Evolutionary conservation across 208 protist genomes (phyloP).

Genomic region (Trypanosoma rangeli): DNA sequence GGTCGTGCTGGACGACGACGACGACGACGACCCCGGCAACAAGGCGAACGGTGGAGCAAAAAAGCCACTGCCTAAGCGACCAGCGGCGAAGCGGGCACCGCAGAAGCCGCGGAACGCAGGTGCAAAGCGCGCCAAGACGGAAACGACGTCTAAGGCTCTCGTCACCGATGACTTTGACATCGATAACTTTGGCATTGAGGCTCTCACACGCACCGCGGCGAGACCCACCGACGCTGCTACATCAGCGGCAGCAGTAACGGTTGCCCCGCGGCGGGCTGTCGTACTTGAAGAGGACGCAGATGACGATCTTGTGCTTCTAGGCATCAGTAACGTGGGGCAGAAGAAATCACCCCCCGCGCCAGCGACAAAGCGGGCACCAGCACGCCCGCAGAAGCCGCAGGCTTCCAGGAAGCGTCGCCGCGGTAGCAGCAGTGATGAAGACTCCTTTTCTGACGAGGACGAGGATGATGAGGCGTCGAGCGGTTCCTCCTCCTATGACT

Average conservation of each 20-base stretch:
- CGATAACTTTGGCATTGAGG: conserved; percentile 79
- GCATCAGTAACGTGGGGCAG: neutral
- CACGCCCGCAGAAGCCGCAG: neutral
- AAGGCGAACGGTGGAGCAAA: conserved; percentile 9
- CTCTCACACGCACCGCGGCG: conserved; percentile 29
- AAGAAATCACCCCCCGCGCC: neutral
- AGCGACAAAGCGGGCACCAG: conserved; percentile 5
- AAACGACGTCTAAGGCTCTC: conserved; percentile 7
- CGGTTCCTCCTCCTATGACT: conserved; percentile 19
- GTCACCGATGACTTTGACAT: conserved; percentile 68
- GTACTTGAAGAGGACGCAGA: conserved; percentile 31
- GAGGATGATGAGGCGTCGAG: conserved; percentile 29
- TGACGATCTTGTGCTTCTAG: conserved; percentile 34
- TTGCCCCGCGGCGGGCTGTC: conserved; percentile 7
- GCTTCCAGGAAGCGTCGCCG: conserved; percentile 8
- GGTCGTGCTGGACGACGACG: conserved; percentile 20
- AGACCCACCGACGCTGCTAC: neutral
- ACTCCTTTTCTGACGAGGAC: conserved; percentile 26
- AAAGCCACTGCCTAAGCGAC: conserved; percentile 21
- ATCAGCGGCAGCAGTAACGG: conserved; percentile 1
- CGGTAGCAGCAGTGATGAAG: conserved; percentile 23
- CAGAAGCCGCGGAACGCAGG: neutral
- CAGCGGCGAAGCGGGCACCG: conserved; percentile 16
- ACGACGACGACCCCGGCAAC: conserved; percentile 27
- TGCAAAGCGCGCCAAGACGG: conserved; percentile 31